Evolutionary conservation across 1,284 basidiomycete genomes (phyloP).

Genomic region (Trichosporon sp.): DNA sequence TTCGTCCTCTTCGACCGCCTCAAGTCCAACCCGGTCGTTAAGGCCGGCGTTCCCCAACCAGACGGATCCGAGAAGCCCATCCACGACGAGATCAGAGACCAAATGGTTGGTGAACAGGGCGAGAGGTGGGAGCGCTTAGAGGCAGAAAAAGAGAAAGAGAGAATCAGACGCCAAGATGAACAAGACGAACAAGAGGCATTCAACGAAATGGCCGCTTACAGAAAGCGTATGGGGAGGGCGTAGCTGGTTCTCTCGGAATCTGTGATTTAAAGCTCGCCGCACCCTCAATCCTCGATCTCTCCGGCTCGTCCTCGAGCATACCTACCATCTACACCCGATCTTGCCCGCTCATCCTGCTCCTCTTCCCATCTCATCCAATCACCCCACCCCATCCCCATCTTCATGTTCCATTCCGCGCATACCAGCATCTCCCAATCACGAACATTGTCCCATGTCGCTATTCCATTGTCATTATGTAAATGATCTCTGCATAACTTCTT

Average conservation of each 20-base stretch:
- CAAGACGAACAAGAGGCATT: constrained; percentile 50
- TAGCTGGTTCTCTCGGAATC: constrained; percentile 12
- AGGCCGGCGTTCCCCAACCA: constrained; percentile 42
- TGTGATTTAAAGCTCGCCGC: background rate
- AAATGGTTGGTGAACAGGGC: constrained; percentile 65
- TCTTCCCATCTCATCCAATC: background rate
- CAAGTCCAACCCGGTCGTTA: constrained; percentile 64
- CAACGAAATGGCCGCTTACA: constrained; percentile 49
- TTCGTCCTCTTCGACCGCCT: constrained; percentile 86
- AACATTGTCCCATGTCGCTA: background rate
- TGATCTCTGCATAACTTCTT: constrained; percentile 20
- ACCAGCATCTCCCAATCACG: background rate
- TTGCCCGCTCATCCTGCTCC: background rate
- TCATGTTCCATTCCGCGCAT: background rate
- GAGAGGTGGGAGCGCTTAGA: constrained; percentile 39
- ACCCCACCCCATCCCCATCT: background rate
- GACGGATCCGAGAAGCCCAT: constrained; percentile 35
- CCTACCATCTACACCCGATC: background rate
- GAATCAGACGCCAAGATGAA: constrained; percentile 41
- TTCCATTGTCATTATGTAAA: constrained; percentile 7
- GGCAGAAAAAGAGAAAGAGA: constrained; percentile 40
- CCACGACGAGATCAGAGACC: constrained; percentile 67
- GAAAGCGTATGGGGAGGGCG: constrained; percentile 37
- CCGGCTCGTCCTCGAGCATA: background rate
- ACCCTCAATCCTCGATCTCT: background rate